A percentile compares a stretch with the other conserved stretches of the same genome.
Conservation (phyloP, 2,329 filamentous ascomycete genomes). For the Aspergillus aculeatinus region DNA sequence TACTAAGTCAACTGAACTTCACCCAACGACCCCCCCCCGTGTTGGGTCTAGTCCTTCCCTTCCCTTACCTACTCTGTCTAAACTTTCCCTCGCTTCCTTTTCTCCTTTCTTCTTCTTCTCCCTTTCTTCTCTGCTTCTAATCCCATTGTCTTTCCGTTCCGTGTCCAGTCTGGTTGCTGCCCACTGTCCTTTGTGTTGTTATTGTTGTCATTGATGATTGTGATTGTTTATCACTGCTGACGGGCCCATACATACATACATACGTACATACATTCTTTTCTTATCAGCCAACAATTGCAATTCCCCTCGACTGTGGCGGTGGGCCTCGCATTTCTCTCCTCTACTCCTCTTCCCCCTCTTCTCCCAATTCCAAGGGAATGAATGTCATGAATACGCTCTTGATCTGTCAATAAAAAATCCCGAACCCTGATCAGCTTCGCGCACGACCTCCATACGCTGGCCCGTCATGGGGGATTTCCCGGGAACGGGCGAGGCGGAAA, state of each 20-base stretch:
- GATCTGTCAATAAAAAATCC: constrained; percentile 5
- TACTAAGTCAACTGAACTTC: constrained; percentile 3
- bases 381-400: constrained; percentile 18
- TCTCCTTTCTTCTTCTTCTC: not conserved
- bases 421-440: constrained; percentile 1
- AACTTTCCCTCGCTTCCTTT: constrained; percentile 1
- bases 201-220: not conserved
- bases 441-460: constrained; percentile 22
- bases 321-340: not conserved
- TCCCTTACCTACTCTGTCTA: not conserved
- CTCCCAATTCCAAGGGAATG: not conserved
- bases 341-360: not conserved
- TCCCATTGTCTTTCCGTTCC: not conserved
- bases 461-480: constrained; percentile 35
- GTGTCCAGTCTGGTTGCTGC: not conserved
- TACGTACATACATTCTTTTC: not conserved
- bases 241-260: not conserved
- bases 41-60: constrained; percentile 4
- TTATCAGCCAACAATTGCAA: not conserved
- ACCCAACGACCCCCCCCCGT: not conserved
- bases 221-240: not conserved
- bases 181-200: not conserved
- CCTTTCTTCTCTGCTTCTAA: constrained; percentile 7
- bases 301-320: not conserved
- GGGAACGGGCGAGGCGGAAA: constrained; percentile 30